These are phyloP conservation scores for Candida taoyuanica DNA, from an alignment of 805 yeast species.

Conservation along the genomic window DNA sequence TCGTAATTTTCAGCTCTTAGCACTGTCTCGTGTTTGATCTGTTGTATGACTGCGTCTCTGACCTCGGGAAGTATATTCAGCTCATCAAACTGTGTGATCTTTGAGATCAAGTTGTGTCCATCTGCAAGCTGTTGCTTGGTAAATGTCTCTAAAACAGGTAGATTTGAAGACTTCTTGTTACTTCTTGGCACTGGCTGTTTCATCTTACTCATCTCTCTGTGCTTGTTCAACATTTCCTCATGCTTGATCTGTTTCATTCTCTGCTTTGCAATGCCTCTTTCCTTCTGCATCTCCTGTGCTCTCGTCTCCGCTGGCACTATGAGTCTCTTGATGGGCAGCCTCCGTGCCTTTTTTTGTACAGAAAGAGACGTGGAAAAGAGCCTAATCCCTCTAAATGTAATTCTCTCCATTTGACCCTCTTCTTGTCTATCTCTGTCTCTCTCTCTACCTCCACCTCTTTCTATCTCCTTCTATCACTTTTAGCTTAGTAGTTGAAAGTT, in stretches of 20 bases:
- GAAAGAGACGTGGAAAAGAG: conserved; percentile 2
- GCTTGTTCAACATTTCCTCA: neutral
- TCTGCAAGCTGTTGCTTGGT: conserved; percentile 31
- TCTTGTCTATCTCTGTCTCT: neutral
- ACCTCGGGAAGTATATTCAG: conserved; percentile 65
- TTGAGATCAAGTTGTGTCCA: conserved; percentile 38
- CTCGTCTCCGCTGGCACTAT: conserved; percentile 13
- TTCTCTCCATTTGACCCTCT: neutral
- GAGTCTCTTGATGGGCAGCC: conserved; percentile 18
- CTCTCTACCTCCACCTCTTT: too few relatives aligned
- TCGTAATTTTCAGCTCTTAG: conserved; percentile 28
- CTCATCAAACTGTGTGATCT: conserved; percentile 60
- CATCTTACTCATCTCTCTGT: conserved; percentile 1
- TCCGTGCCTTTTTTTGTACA: conserved; percentile 7
- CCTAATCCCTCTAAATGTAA: neutral
- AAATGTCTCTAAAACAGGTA: conserved; percentile 22
- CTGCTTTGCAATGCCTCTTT: conserved; percentile 9
- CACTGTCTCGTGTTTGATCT: conserved; percentile 45
- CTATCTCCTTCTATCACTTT: too few relatives aligned
- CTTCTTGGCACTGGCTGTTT: neutral
- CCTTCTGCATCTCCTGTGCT: conserved; percentile 7
- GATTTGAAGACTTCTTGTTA: conserved; percentile 3
- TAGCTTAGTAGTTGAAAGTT: too few relatives aligned
- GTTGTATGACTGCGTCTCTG: conserved; percentile 51
- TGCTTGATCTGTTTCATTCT: conserved; percentile 2